A percentile compares a stretch with the other conserved stretches of the same genome.
These are phyloP conservation scores for Schizophyllum amplum DNA, from an alignment of 1,284 basidiomycete species.

Conservation along the genomic window DNA sequence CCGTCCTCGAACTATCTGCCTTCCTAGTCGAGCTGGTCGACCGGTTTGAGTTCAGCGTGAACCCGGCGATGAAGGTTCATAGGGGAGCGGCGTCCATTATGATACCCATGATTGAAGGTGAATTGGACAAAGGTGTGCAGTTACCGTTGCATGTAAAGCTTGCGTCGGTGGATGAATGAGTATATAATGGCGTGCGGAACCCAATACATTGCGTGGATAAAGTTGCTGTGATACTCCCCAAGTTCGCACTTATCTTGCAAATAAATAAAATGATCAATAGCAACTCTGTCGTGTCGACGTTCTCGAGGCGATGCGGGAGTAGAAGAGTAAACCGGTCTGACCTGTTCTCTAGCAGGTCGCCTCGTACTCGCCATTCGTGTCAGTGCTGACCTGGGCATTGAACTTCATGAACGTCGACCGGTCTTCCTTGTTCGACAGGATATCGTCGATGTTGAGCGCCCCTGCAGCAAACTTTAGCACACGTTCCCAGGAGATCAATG, in stretches of 20 bases:
- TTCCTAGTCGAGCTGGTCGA: conserved; percentile 7
- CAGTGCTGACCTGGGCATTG: background rate
- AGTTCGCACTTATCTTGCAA: no score
- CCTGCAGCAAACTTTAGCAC: background rate
- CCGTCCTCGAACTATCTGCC: conserved; percentile 7
- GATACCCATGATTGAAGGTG: conserved; percentile 6
- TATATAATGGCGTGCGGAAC: no score
- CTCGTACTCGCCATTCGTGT: background rate
- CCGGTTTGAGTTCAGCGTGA: conserved; percentile 7
- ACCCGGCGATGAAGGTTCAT: conserved; percentile 2
- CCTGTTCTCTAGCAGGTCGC: background rate
- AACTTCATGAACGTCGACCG: conserved; percentile 9
- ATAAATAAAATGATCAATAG: no score
- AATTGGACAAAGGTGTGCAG: conserved; percentile 4
- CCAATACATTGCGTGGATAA: no score
- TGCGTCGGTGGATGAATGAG: background rate
- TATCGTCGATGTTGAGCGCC: conserved; percentile 3
- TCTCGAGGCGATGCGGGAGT: no score
- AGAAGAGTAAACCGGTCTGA: no score
- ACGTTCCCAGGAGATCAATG: background rate
- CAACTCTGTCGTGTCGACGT: no score
- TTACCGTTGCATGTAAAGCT: background rate
- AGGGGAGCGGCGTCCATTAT: conserved; percentile 5
- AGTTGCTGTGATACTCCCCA: no score
- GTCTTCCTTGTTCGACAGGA: conserved; percentile 6